Base-by-base conservation (phyloP, 805 yeast species). In the Pichia ethanolica region DNA sequence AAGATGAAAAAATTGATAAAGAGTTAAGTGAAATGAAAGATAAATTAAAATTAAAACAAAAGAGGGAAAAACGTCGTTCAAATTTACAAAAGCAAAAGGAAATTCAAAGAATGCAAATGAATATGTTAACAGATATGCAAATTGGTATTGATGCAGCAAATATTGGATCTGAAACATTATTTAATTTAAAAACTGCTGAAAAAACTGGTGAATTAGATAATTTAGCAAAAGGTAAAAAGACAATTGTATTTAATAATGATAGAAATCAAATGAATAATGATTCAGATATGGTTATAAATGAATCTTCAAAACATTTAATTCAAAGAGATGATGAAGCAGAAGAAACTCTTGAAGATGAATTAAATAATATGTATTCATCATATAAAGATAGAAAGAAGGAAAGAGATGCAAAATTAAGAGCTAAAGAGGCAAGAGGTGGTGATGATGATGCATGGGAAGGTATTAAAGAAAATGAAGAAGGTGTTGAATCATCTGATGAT, bases 121-220 rank as follows among this genome's bases (percentile, higher is more conserved):
- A 87, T 66, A 90, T 93, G 96, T 72, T 86, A 51, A 87, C 97
- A 6, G 96, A 95, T 61, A 79, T 77, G 71, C 95, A 89, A 61
- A 82, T 93, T 54, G 97, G 98, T 77, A 74, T 88, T 48, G 99
- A 93, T 64, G 96, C 97, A 14, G 91, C 88, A 14, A 77, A 78
- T 47, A 73, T 80, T 52, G 96, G 93, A 36, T 74, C 84, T 48
- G 90, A 86, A 51, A 77, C 90, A 1, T 71, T 89, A 51, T 93
- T 93, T 71, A 88, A 83, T 61, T 74, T 93, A 64, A 84, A 81
- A 60, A 69, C 78, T n/a, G 97, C 97, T 4, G 87, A 87, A 65
- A 86, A 85, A 66, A 82, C 96, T 3, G 98, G 97, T 42, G 79
- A 85, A 55, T 67, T 89, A 49, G 78, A 79, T 47, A 81, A 83